Base-by-base conservation (phyloP, 176 grass and related monocot genomes). In the Eragrostis curvula region DNA sequence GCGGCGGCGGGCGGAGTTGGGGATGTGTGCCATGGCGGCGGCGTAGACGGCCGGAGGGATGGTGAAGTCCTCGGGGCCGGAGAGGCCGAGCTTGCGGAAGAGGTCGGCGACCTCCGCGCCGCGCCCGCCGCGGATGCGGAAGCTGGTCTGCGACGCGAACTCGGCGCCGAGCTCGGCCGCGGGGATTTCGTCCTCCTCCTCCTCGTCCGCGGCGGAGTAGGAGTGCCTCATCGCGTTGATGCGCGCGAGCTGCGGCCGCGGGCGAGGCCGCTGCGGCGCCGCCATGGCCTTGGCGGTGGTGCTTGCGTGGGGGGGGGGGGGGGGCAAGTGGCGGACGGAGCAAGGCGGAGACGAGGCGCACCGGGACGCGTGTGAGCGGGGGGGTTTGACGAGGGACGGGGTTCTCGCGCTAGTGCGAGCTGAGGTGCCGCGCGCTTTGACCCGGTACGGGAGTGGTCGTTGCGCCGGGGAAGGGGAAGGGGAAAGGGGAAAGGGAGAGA, bases 11-110 rank as follows among this genome's bases (percentile, higher is more conserved):
- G 65, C 20, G 59, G 75, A 11, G 62, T 17, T 69, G 58, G 85
- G 48, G 46, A 72, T 69, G 65, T 85, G 64, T 58, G 75, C 75
- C 82, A 91, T 84, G 42, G 84, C 81, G 23, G 86, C 89, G 32
- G 87, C 96, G 85, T 90, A 96, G 70, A 91, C 73, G 28, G 87
- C 85, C 29, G 87, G 77, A 0, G 92, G 82, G 83, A 99, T 91
- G 28, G 85, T 81, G 84, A 99, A 93, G 47, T 99, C 96, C 29
- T 99, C 96, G n/a, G 93, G 92, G 15, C 92, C 90, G 0, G 70
- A 75, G 84, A 98, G 87, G 23, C 92, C 90, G 41, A 95, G 90
- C 81, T 27, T 69, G 79, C 84, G 83, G 85, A 70, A 93, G 70
- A 98, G 87, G 30, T 81, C 82, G 58, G 75, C 87, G 74, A 93